Conservation (phyloP, 345 rosid genomes). For the Eucalyptus pauciflora region DNA sequence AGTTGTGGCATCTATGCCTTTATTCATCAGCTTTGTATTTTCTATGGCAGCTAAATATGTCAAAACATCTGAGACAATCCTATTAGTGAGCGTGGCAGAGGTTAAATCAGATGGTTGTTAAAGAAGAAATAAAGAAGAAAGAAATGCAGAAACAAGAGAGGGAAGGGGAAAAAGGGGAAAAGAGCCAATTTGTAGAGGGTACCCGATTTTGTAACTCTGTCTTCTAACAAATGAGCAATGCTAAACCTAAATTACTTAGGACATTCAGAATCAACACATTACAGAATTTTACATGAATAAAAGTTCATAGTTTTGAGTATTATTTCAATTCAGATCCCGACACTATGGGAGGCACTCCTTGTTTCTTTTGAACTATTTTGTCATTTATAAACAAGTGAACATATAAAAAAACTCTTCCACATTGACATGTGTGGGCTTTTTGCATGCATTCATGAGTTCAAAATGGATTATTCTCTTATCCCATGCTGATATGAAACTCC, state of each 20-base stretch:
- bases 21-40: background rate
- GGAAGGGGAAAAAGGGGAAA: background rate
- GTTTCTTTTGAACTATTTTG: background rate
- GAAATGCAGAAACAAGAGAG: background rate
- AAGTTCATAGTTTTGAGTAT: background rate
- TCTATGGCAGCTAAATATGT: background rate
- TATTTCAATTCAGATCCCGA: background rate
- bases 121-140: background rate
- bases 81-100: background rate
- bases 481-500: background rate
- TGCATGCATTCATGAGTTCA: background rate
- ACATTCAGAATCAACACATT: background rate
- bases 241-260: background rate
- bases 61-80: background rate
- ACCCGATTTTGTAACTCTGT: background rate
- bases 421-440: background rate
- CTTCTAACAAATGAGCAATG: background rate
- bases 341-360: background rate
- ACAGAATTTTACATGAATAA: background rate
- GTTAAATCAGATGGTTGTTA: background rate
- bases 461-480: background rate
- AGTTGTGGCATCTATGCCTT: slow-evolving; percentile 54
- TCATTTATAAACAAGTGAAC: background rate
- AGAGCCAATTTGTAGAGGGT: background rate
- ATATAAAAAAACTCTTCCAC: background rate